Evolutionary conservation across 2,329 filamentous ascomycete genomes (phyloP).

Genomic region (Aspergillus persii): DNA sequence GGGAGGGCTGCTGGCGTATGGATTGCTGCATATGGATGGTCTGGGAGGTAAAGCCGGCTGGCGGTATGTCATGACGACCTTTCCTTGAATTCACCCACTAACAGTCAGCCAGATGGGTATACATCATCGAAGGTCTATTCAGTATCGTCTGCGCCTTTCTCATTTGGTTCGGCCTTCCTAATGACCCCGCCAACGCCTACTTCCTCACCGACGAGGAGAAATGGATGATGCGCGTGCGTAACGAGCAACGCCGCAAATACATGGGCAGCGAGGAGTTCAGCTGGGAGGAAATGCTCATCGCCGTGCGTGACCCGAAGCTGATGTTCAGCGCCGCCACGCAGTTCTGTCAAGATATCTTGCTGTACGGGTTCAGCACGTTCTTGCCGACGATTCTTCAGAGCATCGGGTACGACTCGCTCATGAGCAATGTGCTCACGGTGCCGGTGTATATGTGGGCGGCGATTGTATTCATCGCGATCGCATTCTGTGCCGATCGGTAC

Average conservation of each 20-base stretch:
- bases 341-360: slow-evolving; percentile 53
- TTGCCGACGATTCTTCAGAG: slow-evolving; percentile 55
- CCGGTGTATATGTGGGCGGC: slow-evolving; percentile 56
- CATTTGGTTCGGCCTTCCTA: slow-evolving; percentile 50
- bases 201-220: slow-evolving; percentile 51
- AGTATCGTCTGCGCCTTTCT: slow-evolving; percentile 43
- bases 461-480: slow-evolving; percentile 45
- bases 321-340: slow-evolving; percentile 51
- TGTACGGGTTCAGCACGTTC: slow-evolving; percentile 60
- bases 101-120: slow-evolving; percentile 39
- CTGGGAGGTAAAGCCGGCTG: slow-evolving; percentile 45
- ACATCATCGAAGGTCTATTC: slow-evolving; percentile 52
- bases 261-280: slow-evolving; percentile 52
- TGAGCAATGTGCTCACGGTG: slow-evolving; percentile 55
- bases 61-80: slow-evolving; percentile 34
- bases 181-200: slow-evolving; percentile 48
- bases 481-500: slow-evolving; percentile 49
- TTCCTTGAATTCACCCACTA: not conserved
- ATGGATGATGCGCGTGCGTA: slow-evolving; percentile 51
- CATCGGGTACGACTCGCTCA: slow-evolving; percentile 52
- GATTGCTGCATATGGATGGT: slow-evolving; percentile 46
- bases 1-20: slow-evolving; percentile 41
- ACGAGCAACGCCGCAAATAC: slow-evolving; percentile 47
- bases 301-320: slow-evolving; percentile 51
- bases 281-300: slow-evolving; percentile 51